Evolutionary conservation across 345 rosid species (phyloP).

Genomic region (Brassica nigra): DNA sequence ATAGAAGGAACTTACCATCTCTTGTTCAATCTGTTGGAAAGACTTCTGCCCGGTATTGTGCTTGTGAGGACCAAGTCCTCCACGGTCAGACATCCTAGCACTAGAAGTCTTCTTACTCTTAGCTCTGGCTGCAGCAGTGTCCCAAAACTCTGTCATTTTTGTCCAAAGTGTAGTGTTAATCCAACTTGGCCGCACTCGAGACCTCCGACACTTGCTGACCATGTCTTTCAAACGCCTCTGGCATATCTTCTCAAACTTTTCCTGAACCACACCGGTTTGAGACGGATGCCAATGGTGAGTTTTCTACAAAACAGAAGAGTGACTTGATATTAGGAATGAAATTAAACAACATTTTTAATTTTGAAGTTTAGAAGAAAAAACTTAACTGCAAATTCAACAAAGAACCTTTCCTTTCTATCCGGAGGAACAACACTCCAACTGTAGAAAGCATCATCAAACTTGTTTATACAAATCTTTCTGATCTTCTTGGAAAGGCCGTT

Average conservation of each 20-base stretch:
- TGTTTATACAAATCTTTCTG: no score
- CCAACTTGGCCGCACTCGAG: not conserved
- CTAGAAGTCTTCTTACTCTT: not conserved
- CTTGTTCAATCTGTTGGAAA: not conserved
- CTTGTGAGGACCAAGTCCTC: not conserved
- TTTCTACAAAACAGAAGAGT: no score
- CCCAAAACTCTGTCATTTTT: not conserved
- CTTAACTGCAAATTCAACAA: no score
- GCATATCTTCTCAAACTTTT: not conserved
- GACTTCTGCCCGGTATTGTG: not conserved
- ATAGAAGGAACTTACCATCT: not conserved
- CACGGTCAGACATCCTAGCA: not conserved
- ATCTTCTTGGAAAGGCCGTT: not conserved
- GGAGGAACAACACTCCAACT: no score
- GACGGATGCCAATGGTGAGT: no score
- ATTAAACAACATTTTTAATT: no score
- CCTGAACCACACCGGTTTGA: no score
- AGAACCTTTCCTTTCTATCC: no score
- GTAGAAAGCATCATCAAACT: no score
- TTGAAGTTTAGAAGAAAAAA: no score
- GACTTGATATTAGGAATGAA: no score
- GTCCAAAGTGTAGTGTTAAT: not conserved
- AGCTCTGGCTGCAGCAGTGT: not conserved
- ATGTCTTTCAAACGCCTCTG: not conserved
- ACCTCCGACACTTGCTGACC: not conserved